Evolutionary conservation across 169 alveolate species (phyloP).

Genomic region (Plasmodium cynomolgi): DNA sequence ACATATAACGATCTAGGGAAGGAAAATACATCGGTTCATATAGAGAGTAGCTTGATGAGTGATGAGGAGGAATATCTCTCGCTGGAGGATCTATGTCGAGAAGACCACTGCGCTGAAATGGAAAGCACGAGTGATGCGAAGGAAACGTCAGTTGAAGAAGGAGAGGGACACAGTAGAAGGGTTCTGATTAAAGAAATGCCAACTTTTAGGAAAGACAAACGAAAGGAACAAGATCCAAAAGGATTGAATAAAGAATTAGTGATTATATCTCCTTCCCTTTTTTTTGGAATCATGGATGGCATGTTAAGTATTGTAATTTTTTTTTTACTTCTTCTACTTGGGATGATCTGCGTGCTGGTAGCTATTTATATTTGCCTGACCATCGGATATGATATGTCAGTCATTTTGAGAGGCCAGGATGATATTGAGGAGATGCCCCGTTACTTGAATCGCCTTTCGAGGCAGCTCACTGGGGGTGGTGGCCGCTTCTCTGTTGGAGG

Average conservation of each 20-base stretch:
- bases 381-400: slow-evolving; percentile 6
- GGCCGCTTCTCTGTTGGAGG: not conserved
- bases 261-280: slow-evolving; percentile 38
- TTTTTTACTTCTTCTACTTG: slow-evolving; percentile 3
- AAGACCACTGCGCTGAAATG: not conserved
- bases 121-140: not conserved
- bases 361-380: slow-evolving; percentile 7
- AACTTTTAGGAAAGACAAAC: not conserved
- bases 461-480: not conserved
- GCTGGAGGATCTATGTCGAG: not conserved
- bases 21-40: not conserved
- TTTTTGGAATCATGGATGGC: slow-evolving; percentile 25
- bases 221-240: not conserved
- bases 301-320: not conserved
- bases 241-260: slow-evolving; percentile 23
- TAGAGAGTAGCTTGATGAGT: not conserved
- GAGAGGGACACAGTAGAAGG: not conserved
- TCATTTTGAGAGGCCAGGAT: not conserved
- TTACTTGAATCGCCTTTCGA: slow-evolving; percentile 19
- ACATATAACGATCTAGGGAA: not conserved
- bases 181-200: slow-evolving; percentile 19
- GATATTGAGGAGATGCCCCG: slow-evolving; percentile 25
- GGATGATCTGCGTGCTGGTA: not conserved
- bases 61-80: not conserved
- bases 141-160: not conserved